phyloP scores from a whole-genome alignment of 202 grass and related monocot genomes.

The Hordeum pubiflorum region DNA sequence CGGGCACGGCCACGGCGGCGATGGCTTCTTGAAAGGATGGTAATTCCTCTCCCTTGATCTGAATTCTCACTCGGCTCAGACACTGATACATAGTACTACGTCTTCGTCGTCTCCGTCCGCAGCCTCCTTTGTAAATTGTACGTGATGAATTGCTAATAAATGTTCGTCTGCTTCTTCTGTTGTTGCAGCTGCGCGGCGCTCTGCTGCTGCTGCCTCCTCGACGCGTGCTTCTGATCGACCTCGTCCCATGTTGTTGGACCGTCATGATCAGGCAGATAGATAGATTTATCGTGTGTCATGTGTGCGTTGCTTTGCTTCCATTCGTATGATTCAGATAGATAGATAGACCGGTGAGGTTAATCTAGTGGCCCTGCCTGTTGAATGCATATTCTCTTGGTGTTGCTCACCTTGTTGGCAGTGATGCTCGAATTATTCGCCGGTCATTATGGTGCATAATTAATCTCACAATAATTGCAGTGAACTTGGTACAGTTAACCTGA shows the following conservation, averaged over 20 bases:
- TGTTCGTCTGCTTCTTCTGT: neutral
- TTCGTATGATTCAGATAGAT: neutral
- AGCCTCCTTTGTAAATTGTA: too few relatives aligned
- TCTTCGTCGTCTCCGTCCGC: neutral
- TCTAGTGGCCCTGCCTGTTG: neutral
- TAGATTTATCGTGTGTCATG: neutral
- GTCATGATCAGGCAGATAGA: neutral
- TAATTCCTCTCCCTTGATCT: neutral
- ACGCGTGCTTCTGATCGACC: constrained; percentile 39
- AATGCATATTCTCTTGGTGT: neutral
- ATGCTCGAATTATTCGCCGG: neutral
- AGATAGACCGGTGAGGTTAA: neutral
- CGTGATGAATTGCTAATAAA: neutral
- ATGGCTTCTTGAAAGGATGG: constrained; percentile 12
- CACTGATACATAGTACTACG: neutral
- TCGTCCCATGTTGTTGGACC: neutral
- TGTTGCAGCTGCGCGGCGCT: constrained; percentile 32
- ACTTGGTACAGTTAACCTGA: neutral
- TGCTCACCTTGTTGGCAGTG: neutral
- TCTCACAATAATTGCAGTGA: neutral
- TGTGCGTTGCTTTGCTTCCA: neutral
- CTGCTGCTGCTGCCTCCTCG: constrained; percentile 48
- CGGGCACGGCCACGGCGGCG: neutral
- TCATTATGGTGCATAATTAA: neutral
- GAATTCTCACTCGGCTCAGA: neutral